A percentile compares a stretch with the other conserved stretches of the same genome.
phyloP scores from a whole-genome alignment of 208 protist species.

The Trypanosoma rangeli region DNA sequence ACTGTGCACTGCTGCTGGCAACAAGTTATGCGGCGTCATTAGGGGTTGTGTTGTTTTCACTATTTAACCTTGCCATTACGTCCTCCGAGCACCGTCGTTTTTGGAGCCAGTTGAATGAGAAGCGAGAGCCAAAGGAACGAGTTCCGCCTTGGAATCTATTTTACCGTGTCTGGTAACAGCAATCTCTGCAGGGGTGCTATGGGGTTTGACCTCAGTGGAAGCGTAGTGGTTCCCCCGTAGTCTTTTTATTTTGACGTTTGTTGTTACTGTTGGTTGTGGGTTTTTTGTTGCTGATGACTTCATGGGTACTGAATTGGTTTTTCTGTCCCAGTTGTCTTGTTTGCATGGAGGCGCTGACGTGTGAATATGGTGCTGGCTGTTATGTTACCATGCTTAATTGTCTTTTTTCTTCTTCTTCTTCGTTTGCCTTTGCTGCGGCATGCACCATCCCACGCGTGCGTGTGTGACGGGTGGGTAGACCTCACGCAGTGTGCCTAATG shows the following conservation, averaged over 20 bases:
- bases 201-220: neutral
- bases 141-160: slow-evolving; percentile 56
- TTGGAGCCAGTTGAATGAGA: slow-evolving; percentile 47
- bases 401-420: neutral
- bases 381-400: neutral
- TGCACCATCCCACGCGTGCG: neutral
- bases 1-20: slow-evolving; percentile 19
- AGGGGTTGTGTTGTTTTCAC: slow-evolving; percentile 56
- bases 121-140: slow-evolving; percentile 16
- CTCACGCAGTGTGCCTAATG: neutral
- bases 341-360: no score
- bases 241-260: neutral
- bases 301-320: slow-evolving; percentile 5
- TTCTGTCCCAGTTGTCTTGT: neutral
- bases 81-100: slow-evolving; percentile 64
- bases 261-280: slow-evolving; percentile 15
- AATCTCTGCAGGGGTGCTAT: neutral
- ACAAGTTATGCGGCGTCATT: slow-evolving; percentile 22
- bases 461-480: neutral
- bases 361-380: no score
- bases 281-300: slow-evolving; percentile 22
- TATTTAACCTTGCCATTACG: slow-evolving; percentile 69
- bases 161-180: slow-evolving; percentile 31
- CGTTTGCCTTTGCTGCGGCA: neutral
- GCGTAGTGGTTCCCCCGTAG: neutral